Base-by-base conservation (phyloP, 768 basidiomycete species). In the Psilocybe tampanensis region DNA sequence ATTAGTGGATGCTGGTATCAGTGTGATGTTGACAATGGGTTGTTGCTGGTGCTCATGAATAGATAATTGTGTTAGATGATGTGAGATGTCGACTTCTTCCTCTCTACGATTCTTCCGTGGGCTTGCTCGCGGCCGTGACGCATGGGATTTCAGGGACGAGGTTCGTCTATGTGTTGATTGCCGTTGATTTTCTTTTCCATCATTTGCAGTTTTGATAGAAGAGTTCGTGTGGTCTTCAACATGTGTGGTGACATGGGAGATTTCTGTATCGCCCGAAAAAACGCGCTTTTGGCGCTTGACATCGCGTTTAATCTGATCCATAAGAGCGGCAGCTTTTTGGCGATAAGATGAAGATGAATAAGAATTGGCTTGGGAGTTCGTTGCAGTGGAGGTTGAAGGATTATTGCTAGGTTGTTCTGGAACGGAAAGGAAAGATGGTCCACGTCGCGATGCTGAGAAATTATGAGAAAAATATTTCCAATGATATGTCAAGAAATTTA, bases 281-380 rank as follows among this genome's bases (percentile, higher is more conserved):
- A 90, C 64, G 12, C 89, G 86, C 69, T 91, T 91, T 50, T 83
- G 81, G 3, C 85, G 82, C 64, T 84, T 86, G 80, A 92, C 85
- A 63, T 92, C 90, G 55, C 78, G 81, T 71, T 88, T 89, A 61
- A 95, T 93, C 61, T 92, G 90, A 22, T 88, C 89, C 90, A 95
- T 94, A 44, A 95, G 72, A 22, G 79, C 85, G 8, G 85, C 89
- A 12, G 91, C 94, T 62, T 92, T 86, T 62, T 85, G 78, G 41
- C 92, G 84, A 68, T 91, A 91, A 8, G 80, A 82, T 19, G 85
- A 76, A 8, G 90, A 87, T 0, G 88, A 86, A 56, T 84, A 83
- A 2, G 75, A 72, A 45, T 63, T 72, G 39, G 65, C 55, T 56
- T 66, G 72, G 24, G 76, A 73, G 49, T 60, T 67, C n/a, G 71